Evolutionary conservation across 1,284 basidiomycete genomes (phyloP), one percentile per base, ranked within the genome.

Genomic region (Apiotrichum sp.): DNA sequence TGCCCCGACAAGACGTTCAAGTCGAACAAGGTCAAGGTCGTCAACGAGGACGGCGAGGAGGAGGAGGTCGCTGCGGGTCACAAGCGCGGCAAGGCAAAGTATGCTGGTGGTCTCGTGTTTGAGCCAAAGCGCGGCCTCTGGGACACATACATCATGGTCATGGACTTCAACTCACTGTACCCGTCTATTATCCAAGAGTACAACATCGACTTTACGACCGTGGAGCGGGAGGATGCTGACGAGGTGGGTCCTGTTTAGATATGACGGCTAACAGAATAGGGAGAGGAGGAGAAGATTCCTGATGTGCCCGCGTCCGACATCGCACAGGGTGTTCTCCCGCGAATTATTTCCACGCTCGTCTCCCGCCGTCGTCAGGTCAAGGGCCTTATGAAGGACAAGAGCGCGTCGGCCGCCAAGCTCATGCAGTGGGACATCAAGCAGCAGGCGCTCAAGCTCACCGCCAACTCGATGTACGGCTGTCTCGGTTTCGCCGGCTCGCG

Each of bases 381-480:
- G 75, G 83, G 82, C 1, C 78, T 98, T 55, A 97, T 98, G 93
- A 98, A 98, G 74, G 90, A 93, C 70, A 86, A 86, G 67, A 81
- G 81, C 7, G 84, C 84, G 6, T 81, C 87, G 0, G 82, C 82
- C 1, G 86, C 88, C 0, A 88, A 93, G 69, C 78, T 89, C 46
- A 80, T 90, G 54, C 93, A 93, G 87, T 93, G 87, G 71, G 91
- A 98, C 69, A 97, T 98, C 79, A 95, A 93, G 73, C 96, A 99
- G 71, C 86, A 90, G 72, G 96, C 96, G 5, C 81, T 98, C 57
- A 98, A 98, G 79, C 85, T 98, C 51, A 99, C 95, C 1, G 96
- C 96, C 58, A 98, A 99, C 80, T 95, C 90, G 80, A 99, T 99
- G 95, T 99, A 98, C 75, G 96, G 96, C 29, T 99, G 96, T 81